phyloP scores from a whole-genome alignment of 495 filamentous ascomycete species.

The Trichoderma asperelloides region DNA sequence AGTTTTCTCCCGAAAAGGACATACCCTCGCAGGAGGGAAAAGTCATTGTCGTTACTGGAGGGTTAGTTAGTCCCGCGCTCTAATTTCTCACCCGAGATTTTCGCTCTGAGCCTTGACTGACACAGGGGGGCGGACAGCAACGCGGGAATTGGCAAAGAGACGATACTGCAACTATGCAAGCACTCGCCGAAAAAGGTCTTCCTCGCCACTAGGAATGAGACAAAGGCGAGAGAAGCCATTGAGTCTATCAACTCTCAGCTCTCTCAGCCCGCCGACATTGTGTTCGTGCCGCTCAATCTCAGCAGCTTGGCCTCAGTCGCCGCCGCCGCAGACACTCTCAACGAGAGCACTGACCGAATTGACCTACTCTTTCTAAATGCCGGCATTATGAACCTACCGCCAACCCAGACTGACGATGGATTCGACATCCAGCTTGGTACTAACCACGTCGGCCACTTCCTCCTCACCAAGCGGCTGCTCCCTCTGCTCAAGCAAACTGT shows the following conservation, averaged over 20 bases:
- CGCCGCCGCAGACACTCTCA: slow-evolving; percentile 18
- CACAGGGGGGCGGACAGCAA: slow-evolving; percentile 34
- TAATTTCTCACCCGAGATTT: not conserved
- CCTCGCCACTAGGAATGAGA: slow-evolving; percentile 49
- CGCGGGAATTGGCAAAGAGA: slow-evolving; percentile 57
- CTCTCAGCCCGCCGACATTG: slow-evolving; percentile 14
- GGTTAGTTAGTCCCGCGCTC: slow-evolving; percentile 31
- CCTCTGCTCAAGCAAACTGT: slow-evolving; percentile 47
- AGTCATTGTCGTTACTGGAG: slow-evolving; percentile 51
- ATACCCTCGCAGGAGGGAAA: slow-evolving; percentile 48
- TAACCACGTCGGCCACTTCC: slow-evolving; percentile 61
- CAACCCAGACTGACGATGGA: slow-evolving; percentile 48
- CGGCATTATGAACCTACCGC: slow-evolving; percentile 53
- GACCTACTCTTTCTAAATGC: slow-evolving; percentile 49
- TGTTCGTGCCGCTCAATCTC: slow-evolving; percentile 31
- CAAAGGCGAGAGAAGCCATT: slow-evolving; percentile 18
- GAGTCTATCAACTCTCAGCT: slow-evolving; percentile 12
- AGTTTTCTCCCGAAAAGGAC: slow-evolving; percentile 37
- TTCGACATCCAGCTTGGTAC: slow-evolving; percentile 65
- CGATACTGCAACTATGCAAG: slow-evolving; percentile 50
- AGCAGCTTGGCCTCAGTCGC: slow-evolving; percentile 22
- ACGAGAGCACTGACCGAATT: slow-evolving; percentile 22
- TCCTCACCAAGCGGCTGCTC: slow-evolving; percentile 55
- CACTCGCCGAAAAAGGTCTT: slow-evolving; percentile 55
- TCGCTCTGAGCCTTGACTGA: not conserved